Evolutionary conservation across 768 basidiomycete genomes (phyloP).

Genomic region (Postia placenta): DNA sequence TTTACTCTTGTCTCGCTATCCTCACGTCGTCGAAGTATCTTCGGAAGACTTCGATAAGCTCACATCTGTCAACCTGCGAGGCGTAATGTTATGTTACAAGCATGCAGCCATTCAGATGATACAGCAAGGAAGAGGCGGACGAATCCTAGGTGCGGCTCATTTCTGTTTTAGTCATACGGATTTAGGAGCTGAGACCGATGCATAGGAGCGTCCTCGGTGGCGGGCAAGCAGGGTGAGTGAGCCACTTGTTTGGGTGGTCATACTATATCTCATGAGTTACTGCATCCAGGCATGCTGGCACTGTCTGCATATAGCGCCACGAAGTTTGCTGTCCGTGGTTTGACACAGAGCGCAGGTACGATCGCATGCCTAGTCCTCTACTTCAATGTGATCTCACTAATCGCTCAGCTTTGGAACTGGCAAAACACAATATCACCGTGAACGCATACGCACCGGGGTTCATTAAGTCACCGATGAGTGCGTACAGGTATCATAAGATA

Average conservation of each 20-base stretch:
- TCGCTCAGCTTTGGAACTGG: constrained; percentile 13
- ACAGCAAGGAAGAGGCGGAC: constrained; percentile 32
- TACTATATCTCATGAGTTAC: neutral
- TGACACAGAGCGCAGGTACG: constrained; percentile 21
- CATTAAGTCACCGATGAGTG: constrained; percentile 16
- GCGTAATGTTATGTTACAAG: constrained; percentile 35
- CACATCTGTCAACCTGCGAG: constrained; percentile 34
- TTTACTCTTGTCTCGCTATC: neutral
- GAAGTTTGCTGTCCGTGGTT: constrained; percentile 24
- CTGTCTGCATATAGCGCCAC: constrained; percentile 16
- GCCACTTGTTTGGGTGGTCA: neutral
- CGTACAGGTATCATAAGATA: neutral
- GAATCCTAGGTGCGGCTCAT: constrained; percentile 38
- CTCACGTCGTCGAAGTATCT: constrained; percentile 7
- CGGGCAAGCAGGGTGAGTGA: constrained; percentile 23
- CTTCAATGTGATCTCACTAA: no score
- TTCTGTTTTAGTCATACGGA: neutral
- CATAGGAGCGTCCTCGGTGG: constrained; percentile 23
- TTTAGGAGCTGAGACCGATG: neutral
- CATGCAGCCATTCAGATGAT: constrained; percentile 36
- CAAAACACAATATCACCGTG: constrained; percentile 19
- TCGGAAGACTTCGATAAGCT: constrained; percentile 28
- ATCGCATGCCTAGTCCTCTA: no score
- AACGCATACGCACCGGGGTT: constrained; percentile 25
- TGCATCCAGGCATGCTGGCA: neutral